A percentile compares a stretch with the other conserved stretches of the same genome.
phyloP scores from a whole-genome alignment of 768 basidiomycete genomes.

The Boletellus ananas region DNA sequence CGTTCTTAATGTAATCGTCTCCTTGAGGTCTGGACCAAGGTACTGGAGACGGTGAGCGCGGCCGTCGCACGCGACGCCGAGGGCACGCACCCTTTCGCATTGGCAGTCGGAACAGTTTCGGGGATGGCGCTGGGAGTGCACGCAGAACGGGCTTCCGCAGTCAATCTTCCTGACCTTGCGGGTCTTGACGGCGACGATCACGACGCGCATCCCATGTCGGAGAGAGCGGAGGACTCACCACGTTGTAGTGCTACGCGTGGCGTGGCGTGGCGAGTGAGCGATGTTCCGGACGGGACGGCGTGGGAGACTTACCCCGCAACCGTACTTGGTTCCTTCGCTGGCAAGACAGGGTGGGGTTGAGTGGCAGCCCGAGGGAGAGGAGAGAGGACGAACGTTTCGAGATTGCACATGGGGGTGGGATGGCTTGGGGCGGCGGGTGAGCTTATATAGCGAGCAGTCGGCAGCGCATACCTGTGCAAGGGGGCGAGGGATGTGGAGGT shows the following conservation, averaged over 20 bases:
- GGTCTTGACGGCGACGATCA: conserved; percentile 25
- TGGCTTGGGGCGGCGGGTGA: not conserved
- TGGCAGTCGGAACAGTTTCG: conserved; percentile 39
- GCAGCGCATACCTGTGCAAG: conserved; percentile 1
- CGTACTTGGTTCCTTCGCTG: conserved; percentile 73
- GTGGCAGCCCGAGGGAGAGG: not conserved
- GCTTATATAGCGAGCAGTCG: too few relatives aligned
- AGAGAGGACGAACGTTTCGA: conserved; percentile 45
- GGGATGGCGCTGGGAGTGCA: conserved; percentile 38
- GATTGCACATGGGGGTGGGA: conserved; percentile 45
- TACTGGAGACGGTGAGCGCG: conserved; percentile 37
- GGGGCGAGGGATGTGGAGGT: conserved; percentile 9
- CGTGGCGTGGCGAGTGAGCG: conserved; percentile 9
- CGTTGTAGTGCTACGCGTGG: conserved; percentile 57
- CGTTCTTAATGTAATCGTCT: conserved; percentile 51
- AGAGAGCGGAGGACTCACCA: conserved; percentile 45
- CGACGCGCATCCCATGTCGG: not conserved
- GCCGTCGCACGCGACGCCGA: not conserved
- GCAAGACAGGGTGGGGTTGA: conserved; percentile 24
- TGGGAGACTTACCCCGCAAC: conserved; percentile 53
- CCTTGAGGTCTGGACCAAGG: conserved; percentile 64
- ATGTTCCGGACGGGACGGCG: conserved; percentile 8
- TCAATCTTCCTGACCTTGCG: conserved; percentile 34
- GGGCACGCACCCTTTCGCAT: conserved; percentile 42
- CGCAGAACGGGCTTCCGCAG: conserved; percentile 36